phyloP scores from a whole-genome alignment of 176 grass and related monocot species.

The Musa acuminata region DNA sequence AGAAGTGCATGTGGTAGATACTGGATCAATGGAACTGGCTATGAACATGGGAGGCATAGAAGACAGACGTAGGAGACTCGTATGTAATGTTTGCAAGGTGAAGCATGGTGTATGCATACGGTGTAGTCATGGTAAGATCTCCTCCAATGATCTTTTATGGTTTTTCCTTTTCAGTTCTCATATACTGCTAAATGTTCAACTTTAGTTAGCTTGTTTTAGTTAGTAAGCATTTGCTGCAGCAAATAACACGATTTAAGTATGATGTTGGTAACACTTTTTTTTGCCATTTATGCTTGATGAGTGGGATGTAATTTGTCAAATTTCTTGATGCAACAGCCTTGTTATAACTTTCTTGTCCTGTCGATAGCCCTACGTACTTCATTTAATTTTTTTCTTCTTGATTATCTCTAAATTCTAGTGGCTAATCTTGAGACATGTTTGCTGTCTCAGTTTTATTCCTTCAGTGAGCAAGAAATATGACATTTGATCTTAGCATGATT shows the following conservation, averaged over 20 bases:
- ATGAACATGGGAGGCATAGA: slow-evolving; percentile 39
- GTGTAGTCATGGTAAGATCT: slow-evolving; percentile 86
- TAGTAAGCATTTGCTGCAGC: too few relatives aligned
- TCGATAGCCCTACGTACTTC: too few relatives aligned
- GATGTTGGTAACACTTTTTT: background rate
- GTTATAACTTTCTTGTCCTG: too few relatives aligned
- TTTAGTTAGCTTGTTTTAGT: too few relatives aligned
- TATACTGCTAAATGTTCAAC: too few relatives aligned
- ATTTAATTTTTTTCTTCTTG: too few relatives aligned
- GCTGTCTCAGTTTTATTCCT: background rate
- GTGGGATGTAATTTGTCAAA: background rate
- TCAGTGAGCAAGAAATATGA: background rate
- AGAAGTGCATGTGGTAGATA: slow-evolving; percentile 61
- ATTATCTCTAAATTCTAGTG: too few relatives aligned
- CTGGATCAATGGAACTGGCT: slow-evolving; percentile 66
- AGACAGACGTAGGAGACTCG: slow-evolving; percentile 55
- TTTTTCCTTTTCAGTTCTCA: background rate
- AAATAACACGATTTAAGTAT: too few relatives aligned
- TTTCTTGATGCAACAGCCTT: background rate
- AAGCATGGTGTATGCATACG: slow-evolving; percentile 90
- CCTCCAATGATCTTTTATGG: background rate
- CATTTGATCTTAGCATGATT: background rate
- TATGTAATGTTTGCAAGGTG: slow-evolving; percentile 86
- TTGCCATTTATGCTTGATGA: background rate
- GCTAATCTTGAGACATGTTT: background rate